A percentile compares a stretch with the other conserved stretches of the same genome.
These are phyloP conservation scores for Fraxinus sp. DNA, from an alignment of 305 asterid species.

Conservation along the genomic window DNA sequence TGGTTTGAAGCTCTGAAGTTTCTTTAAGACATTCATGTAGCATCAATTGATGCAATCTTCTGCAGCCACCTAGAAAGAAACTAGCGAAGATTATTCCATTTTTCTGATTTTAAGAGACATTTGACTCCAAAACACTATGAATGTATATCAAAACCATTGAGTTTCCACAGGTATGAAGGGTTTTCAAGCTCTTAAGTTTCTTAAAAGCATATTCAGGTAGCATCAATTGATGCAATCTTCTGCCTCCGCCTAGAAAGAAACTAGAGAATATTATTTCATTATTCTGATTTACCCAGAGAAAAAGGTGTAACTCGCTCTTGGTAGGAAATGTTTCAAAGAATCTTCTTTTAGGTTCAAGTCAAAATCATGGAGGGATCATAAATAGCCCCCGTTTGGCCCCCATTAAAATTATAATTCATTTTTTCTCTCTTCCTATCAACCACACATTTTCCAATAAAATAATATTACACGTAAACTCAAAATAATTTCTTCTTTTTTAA, in stretches of 20 bases:
- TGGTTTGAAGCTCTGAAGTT: not conserved
- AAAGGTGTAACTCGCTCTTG: not conserved
- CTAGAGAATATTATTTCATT: not conserved
- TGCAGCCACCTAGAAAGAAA: not conserved
- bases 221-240: conserved; percentile 1
- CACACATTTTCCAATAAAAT: not conserved
- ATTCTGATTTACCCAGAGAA: not conserved
- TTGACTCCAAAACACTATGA: not conserved
- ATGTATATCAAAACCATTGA: not conserved
- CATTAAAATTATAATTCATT: not conserved
- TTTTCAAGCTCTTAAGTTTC: conserved; percentile 6
- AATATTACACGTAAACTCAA: not conserved
- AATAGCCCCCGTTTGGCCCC: not conserved
- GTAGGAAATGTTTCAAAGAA: not conserved
- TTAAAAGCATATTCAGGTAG: not conserved
- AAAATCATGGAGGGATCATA: not conserved
- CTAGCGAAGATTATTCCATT: not conserved
- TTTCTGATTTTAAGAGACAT: not conserved
- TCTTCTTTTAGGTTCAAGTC: not conserved
- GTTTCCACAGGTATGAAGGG: not conserved
- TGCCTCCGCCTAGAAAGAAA: not conserved
- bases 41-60: not conserved
- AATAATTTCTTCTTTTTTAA: not conserved
- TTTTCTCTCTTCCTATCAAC: not conserved
- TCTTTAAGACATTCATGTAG: not conserved